Evolutionary conservation across 805 yeast species (phyloP), one percentile per base, ranked within the genome.

Genomic region (Schizosaccharomyces osmophilus): DNA sequence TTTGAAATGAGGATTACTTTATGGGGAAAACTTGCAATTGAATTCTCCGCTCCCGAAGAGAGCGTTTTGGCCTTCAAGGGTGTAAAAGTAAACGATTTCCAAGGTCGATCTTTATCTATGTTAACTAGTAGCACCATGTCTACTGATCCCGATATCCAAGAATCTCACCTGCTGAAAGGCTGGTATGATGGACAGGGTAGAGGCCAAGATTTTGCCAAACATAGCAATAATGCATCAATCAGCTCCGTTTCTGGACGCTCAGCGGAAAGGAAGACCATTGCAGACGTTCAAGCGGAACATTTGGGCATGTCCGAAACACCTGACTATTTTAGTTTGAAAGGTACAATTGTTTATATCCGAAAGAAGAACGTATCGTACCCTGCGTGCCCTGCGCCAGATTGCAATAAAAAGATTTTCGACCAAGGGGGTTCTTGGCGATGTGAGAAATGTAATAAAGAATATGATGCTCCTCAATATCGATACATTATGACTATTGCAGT

Each of bases 161-260:
- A 87, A 70, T 90, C 97, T 3, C 87, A 82, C 70, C 78, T 80
- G 62, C 78, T 93, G 66, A 87, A 87, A 71, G 97, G 97, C 5
- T 93, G 99, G 99, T 93, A 82, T 68, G 95, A 87, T 68, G 79
- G 84, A 51, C 81, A 79, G 66, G 97, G 96, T 48, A 77, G 77
- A 26, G 61, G 63, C 9, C 60, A 63, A 2, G 70, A 74, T 5
- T 88, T 83, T 65, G 64, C 73, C 22, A 55, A 62, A 15, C 54
- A 60, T 2, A 71, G 73, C n/a, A 63, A 74, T 1, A 22, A 29
- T 39, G 26, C 61, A 29, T 19, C 61, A 11, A 26, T 43, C 22
- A 31, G 32, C 22, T 68, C 69, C 24, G 63, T 71, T 24, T 66
- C 73, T n/a, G 70, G 70, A 11, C 69, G 76, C 19, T 76, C 81